Percentiles rank a stretch among this genome's conserved stretches.
These are phyloP conservation scores for Pseudonitzschia multistriata DNA, from an alignment of 108 stramenopile species.

Conservation along the genomic window DNA sequence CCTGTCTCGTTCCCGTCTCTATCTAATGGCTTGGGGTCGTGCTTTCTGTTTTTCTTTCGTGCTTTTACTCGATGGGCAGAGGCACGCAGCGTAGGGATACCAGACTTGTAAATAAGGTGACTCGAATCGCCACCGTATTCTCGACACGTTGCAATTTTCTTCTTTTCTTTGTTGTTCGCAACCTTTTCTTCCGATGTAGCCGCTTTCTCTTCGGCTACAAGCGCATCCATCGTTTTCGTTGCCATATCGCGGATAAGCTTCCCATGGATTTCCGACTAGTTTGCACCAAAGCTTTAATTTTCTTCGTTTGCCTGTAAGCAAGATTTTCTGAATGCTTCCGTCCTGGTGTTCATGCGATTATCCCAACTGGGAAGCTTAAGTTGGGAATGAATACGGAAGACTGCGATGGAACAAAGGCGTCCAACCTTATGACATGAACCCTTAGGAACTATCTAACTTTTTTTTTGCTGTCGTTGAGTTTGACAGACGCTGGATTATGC, in stretches of 20 bases:
- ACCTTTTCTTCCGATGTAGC: neutral
- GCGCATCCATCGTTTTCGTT: neutral
- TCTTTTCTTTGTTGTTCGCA: conserved; percentile 14
- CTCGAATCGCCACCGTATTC: conserved; percentile 31
- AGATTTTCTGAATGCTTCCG: no score
- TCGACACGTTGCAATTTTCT: conserved; percentile 19
- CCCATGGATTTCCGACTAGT: no score
- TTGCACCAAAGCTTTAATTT: no score
- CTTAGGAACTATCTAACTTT: no score
- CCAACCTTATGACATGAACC: no score
- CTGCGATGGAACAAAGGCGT: no score
- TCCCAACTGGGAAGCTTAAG: no score
- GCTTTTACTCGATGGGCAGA: conserved; percentile 83
- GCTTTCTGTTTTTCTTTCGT: conserved; percentile 58
- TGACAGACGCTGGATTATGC: no score
- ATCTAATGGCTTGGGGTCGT: conserved; percentile 62
- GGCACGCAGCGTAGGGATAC: conserved; percentile 77
- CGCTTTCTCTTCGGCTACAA: neutral
- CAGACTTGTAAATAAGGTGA: conserved; percentile 56
- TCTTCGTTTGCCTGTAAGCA: no score
- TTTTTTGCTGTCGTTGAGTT: no score
- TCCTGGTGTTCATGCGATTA: no score
- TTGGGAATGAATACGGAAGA: no score
- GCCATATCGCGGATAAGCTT: neutral
- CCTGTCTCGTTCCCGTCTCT: conserved; percentile 51